phyloP scores from a whole-genome alignment of 106 monocot species.

The Hemerocallis citrina region DNA sequence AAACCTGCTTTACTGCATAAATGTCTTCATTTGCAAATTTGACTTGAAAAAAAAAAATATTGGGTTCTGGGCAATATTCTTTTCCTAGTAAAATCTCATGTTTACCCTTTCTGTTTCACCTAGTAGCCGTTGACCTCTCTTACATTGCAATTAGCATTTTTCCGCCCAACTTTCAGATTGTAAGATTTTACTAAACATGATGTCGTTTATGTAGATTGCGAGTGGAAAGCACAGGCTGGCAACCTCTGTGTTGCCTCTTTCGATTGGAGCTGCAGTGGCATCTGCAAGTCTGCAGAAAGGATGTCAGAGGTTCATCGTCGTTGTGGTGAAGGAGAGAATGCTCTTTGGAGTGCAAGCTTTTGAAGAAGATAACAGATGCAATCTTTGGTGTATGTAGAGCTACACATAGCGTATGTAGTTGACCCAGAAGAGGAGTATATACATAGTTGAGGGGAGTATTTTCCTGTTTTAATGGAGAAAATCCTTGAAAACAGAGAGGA shows the following conservation, averaged over 20 bases:
- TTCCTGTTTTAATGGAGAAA: background rate
- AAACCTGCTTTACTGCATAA: too few relatives aligned
- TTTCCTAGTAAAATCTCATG: too few relatives aligned
- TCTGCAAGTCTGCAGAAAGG: conserved; percentile 53
- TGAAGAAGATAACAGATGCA: background rate
- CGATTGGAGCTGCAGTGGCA: conserved; percentile 62
- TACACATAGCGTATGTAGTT: conserved; percentile 1
- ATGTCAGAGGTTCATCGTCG: conserved; percentile 41
- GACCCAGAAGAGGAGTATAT: conserved; percentile 2
- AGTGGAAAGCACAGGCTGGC: conserved; percentile 62
- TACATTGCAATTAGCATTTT: too few relatives aligned
- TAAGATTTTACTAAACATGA: too few relatives aligned
- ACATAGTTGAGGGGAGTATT: background rate
- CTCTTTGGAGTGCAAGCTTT: conserved; percentile 39
- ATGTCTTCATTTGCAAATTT: too few relatives aligned
- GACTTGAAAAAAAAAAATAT: too few relatives aligned
- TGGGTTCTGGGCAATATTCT: too few relatives aligned
- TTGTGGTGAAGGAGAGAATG: conserved; percentile 41
- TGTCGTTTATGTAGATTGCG: conserved; percentile 54
- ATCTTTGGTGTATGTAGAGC: conserved; percentile 6
- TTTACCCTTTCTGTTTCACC: too few relatives aligned
- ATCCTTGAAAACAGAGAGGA: too few relatives aligned
- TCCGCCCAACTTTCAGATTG: too few relatives aligned
- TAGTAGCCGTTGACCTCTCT: too few relatives aligned
- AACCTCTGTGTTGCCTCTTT: conserved; percentile 58